Percentiles rank a stretch among this genome's conserved stretches.
phyloP scores from a whole-genome alignment of 2,329 filamentous ascomycete genomes.

The Xylariales sp. region DNA sequence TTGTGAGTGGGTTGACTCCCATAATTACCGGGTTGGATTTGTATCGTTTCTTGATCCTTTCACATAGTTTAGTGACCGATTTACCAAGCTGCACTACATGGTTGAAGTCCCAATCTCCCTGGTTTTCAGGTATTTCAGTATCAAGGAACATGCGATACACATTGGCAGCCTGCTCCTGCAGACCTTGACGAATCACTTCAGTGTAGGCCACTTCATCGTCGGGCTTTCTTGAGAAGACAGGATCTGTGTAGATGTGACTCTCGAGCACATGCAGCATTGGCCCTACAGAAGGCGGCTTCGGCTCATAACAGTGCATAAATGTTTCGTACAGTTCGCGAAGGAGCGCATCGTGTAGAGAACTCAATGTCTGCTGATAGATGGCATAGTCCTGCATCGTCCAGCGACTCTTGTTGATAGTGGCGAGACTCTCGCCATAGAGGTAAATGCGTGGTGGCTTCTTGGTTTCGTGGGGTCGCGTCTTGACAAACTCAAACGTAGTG shows the following conservation, averaged over 20 bases:
- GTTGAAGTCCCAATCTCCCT: slow-evolving; percentile 83
- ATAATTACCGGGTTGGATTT: slow-evolving; percentile 82
- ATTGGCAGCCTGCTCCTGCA: slow-evolving; percentile 70
- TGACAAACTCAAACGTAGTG: slow-evolving; percentile 75
- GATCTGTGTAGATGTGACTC: slow-evolving; percentile 75
- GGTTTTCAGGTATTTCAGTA: slow-evolving; percentile 72
- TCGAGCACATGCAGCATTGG: slow-evolving; percentile 77
- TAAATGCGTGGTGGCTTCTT: slow-evolving; percentile 59
- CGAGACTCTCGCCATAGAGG: slow-evolving; percentile 44
- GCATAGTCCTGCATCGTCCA: slow-evolving; percentile 69
- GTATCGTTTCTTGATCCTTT: slow-evolving; percentile 90
- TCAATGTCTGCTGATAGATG: slow-evolving; percentile 70
- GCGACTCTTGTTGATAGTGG: slow-evolving; percentile 51
- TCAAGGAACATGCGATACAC: slow-evolving; percentile 77
- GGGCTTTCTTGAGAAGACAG: slow-evolving; percentile 65
- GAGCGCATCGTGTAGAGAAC: slow-evolving; percentile 72
- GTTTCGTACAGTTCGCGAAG: slow-evolving; percentile 82
- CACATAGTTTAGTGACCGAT: slow-evolving; percentile 76
- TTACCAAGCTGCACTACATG: slow-evolving; percentile 89
- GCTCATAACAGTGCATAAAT: slow-evolving; percentile 84
- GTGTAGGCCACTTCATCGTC: slow-evolving; percentile 71
- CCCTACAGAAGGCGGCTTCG: slow-evolving; percentile 78
- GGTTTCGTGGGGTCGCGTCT: slow-evolving; percentile 62
- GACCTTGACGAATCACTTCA: slow-evolving; percentile 64
- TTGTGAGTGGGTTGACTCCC: slow-evolving; percentile 61